Base-by-base conservation (phyloP, 352 stramenopile species). In the Globisporangium spiculum region DNA sequence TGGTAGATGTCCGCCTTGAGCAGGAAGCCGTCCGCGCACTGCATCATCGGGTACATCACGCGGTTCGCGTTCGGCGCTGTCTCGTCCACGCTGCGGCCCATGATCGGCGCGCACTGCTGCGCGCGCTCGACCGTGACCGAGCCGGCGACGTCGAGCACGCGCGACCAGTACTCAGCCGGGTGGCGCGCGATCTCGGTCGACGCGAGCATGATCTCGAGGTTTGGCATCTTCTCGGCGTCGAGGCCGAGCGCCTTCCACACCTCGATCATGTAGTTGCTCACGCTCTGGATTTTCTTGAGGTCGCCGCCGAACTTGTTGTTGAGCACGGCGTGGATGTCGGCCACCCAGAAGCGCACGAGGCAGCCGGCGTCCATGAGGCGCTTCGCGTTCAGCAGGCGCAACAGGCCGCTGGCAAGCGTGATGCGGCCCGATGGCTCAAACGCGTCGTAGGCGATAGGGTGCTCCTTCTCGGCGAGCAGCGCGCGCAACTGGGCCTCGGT, bases 231-330 rank as follows among this genome's bases (percentile, higher is more conserved):
- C 26, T 83, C 78, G 3, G 75, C 80, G 77, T 99, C 90, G 86
- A 99, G 98, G 1, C 98, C 97, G 34, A 98, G 92, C 60, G 97
- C 97, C 75, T 98, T 99, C 98, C 98, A 99, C 27, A 99, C 98
- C 70, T 99, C 96, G 58, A 99, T 96, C 77, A 99, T 97, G 85
- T 99, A 99, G 36, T 91, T 74, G 22, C 84, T 90, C 24, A 98
- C 90, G 44, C 76, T 95, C 67, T 93, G 85, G 68, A 99, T 98
- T 84, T 99, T 99, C 73, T 98, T 96, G 8, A 98, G 79, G 78
- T 99, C 97, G 58, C 97, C 97, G 62, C 96, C 97, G 85, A 99
- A 99, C 84, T 99, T 99, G 85, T 99, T 99, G 81, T 99, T 99
- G 80, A 99, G 97, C 67, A 99, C 84, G 26, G 97, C 98, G 83